A percentile compares a stretch with the other conserved stretches of the same genome.
Evolutionary conservation across 768 basidiomycete species (phyloP).

Genomic region (Suillus placidus): DNA sequence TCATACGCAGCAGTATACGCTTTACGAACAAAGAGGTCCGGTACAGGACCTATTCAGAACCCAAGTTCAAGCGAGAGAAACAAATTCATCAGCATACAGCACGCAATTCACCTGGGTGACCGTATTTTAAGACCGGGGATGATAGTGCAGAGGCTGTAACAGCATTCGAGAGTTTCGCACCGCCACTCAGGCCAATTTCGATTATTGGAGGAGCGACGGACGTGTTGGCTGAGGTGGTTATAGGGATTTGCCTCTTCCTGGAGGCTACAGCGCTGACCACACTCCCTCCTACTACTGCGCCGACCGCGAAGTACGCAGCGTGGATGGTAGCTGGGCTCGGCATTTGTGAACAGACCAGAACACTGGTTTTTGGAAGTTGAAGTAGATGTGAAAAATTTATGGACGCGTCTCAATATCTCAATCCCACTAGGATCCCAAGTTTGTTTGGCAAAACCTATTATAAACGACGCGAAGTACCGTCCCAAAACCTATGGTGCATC

Average conservation of each 20-base stretch:
- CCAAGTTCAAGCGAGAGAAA: slow-evolving; percentile 1
- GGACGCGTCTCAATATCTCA: slow-evolving; percentile 2
- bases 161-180: slow-evolving; percentile 42
- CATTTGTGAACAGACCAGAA: slow-evolving; percentile 33
- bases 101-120: slow-evolving; percentile 69
- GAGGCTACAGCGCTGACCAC: slow-evolving; percentile 54
- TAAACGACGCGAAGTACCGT: not conserved
- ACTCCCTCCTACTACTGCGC: slow-evolving; percentile 80
- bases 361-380: not conserved
- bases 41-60: slow-evolving; percentile 69
- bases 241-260: slow-evolving; percentile 26
- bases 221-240: slow-evolving; percentile 17
- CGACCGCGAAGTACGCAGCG: slow-evolving; percentile 79
- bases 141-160: slow-evolving; percentile 22
- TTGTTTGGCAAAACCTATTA: slow-evolving; percentile 10
- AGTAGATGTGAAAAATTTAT: not conserved
- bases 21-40: slow-evolving; percentile 75
- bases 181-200: slow-evolving; percentile 48
- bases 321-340: slow-evolving; percentile 54
- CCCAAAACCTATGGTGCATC: slow-evolving; percentile 20
- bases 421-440: not conserved
- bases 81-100: slow-evolving; percentile 8
- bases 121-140: slow-evolving; percentile 66
- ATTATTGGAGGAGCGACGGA: slow-evolving; percentile 40
- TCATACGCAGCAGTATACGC: slow-evolving; percentile 94